Evolutionary conservation across 73 alveolate genomes (phyloP).

Genomic region (Stentor coeruleus): DNA sequence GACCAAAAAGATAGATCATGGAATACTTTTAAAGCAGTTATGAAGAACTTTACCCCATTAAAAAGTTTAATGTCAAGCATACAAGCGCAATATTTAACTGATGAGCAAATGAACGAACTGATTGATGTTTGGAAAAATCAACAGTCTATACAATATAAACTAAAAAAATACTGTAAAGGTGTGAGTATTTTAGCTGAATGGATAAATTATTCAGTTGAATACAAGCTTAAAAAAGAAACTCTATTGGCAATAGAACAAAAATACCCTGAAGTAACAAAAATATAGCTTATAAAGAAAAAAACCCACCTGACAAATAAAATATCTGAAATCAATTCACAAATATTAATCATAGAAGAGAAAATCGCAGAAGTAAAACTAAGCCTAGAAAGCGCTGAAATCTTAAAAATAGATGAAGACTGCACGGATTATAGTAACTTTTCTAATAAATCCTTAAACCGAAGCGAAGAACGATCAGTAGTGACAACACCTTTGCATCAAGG

Average conservation of each 20-base stretch:
- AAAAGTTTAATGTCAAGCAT: background rate
- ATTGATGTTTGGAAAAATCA: background rate
- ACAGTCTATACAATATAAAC: background rate
- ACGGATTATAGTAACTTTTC: background rate
- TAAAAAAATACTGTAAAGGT: conserved; percentile 10
- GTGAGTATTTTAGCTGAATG: background rate
- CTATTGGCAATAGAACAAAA: background rate
- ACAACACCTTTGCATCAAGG: conserved; percentile 17
- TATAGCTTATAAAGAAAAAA: background rate
- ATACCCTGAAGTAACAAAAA: conserved; percentile 11
- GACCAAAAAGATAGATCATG: conserved; percentile 25
- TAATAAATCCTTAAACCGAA: background rate
- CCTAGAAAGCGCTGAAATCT: background rate
- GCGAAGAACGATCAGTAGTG: background rate
- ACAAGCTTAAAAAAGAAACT: conserved; percentile 16
- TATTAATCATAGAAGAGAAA: background rate
- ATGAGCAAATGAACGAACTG: conserved; percentile 9
- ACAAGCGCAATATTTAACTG: conserved; percentile 4
- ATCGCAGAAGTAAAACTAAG: background rate
- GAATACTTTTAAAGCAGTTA: conserved; percentile 5
- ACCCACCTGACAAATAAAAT: background rate
- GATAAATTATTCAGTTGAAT: conserved; percentile 6
- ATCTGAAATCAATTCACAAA: background rate
- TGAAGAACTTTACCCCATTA: conserved; percentile 1
- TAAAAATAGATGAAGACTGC: background rate